Conservation (phyloP, 2,329 filamentous ascomycete species). For the Epicoccum sorghinum region DNA sequence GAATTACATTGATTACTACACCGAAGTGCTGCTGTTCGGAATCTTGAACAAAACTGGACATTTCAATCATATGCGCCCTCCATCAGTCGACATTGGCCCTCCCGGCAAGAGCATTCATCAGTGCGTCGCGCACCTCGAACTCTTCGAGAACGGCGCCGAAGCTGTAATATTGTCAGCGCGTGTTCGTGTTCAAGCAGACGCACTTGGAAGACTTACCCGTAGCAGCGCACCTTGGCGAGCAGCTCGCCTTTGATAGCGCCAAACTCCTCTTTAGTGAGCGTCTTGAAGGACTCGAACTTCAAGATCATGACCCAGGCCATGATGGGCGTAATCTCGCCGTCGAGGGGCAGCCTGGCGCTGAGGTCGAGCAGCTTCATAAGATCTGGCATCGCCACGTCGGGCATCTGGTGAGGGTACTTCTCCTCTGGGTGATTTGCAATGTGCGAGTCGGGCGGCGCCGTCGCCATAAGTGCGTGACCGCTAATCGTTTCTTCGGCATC, state of each 20-base stretch:
- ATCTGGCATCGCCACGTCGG: constrained; percentile 74
- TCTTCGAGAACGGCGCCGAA: constrained; percentile 74
- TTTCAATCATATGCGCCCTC: constrained; percentile 3
- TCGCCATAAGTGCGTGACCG: constrained; percentile 92
- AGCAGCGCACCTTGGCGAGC: constrained; percentile 82
- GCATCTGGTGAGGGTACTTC: constrained; percentile 72
- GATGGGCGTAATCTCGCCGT: constrained; percentile 91
- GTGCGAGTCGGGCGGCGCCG: constrained; percentile 76
- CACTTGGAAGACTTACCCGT: constrained; percentile 71
- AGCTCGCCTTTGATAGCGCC: constrained; percentile 74
- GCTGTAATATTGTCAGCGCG: constrained; percentile 42
- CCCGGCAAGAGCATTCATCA: constrained; percentile 71
- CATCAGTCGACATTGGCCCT: constrained; percentile 47
- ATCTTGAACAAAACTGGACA: not conserved
- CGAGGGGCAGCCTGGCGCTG: constrained; percentile 79
- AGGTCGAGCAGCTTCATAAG: constrained; percentile 83
- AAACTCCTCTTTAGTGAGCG: constrained; percentile 73
- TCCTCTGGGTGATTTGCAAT: constrained; percentile 62
- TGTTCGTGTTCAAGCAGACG: not conserved
- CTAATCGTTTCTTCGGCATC: constrained; percentile 65
- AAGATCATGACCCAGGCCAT: constrained; percentile 91
- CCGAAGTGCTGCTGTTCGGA: constrained; percentile 5
- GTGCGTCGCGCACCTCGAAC: constrained; percentile 77
- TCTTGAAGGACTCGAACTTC: constrained; percentile 61
- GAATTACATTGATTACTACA: constrained; percentile 27